Evolutionary conservation across 2,329 filamentous ascomycete genomes (phyloP).

Genomic region (Sporothrix curviconia): DNA sequence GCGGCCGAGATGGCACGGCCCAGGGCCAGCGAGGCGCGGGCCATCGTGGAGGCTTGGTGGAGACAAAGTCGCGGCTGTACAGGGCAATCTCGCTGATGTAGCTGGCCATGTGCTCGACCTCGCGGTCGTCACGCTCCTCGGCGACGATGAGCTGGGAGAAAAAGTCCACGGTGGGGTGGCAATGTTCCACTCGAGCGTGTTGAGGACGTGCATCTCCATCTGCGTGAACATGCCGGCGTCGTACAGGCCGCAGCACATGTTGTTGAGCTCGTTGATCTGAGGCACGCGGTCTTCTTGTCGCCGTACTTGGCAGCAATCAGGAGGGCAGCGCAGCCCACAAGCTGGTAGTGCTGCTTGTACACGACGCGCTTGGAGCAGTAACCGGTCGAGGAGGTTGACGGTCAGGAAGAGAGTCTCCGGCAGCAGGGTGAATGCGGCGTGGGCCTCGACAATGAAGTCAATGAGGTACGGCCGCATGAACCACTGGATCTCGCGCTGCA

Average conservation of each 20-base stretch:
- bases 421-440: slow-evolving; percentile 86
- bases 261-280: slow-evolving; percentile 92
- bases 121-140: slow-evolving; percentile 70
- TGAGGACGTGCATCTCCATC: slow-evolving; percentile 99
- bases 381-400: slow-evolving; percentile 89
- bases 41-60: slow-evolving; percentile 82
- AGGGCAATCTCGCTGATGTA: slow-evolving; percentile 94
- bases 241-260: slow-evolving; percentile 98
- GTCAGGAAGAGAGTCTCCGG: slow-evolving; percentile 94
- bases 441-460: slow-evolving; percentile 96
- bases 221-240: slow-evolving; percentile 99
- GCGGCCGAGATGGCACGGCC: slow-evolving; percentile 78
- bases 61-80: slow-evolving; percentile 96
- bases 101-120: slow-evolving; percentile 88
- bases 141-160: slow-evolving; percentile 84
- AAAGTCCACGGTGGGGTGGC: slow-evolving; percentile 90
- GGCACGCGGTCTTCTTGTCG: slow-evolving; percentile 98
- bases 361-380: slow-evolving; percentile 98
- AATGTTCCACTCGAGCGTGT: slow-evolving; percentile 93
- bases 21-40: slow-evolving; percentile 77
- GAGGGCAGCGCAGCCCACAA: slow-evolving; percentile 91
- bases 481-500: slow-evolving; percentile 99
- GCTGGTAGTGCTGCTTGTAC: slow-evolving; percentile 98
- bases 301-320: slow-evolving; percentile 98
- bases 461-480: slow-evolving; percentile 98